Percentiles rank a stretch among this genome's conserved stretches.
Conservation (phyloP, 1,284 basidiomycete genomes). For the Anthracocystis panici-leucophaei region DNA sequence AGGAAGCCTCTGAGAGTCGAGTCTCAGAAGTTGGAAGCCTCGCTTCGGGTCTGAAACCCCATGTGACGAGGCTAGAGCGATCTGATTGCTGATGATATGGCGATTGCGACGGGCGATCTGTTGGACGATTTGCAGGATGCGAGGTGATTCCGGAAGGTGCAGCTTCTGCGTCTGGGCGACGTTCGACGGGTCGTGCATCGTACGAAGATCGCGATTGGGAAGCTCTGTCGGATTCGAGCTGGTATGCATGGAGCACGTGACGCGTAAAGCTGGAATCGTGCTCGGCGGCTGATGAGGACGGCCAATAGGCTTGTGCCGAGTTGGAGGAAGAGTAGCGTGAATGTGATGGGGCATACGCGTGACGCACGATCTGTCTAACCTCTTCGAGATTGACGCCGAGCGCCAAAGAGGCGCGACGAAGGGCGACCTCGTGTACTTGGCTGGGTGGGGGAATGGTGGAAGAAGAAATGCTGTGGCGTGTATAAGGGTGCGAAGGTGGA, state of each 20-base stretch:
- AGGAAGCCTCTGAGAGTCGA: constrained; percentile 1
- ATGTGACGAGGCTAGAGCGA: constrained; percentile 6
- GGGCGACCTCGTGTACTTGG: constrained; percentile 22
- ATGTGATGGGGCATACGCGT: constrained; percentile 14
- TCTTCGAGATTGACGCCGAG: constrained; percentile 29
- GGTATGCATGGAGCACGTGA: constrained; percentile 32
- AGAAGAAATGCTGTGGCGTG: constrained; percentile 27
- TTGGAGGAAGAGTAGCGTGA: constrained; percentile 6
- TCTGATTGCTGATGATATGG: constrained; percentile 7
- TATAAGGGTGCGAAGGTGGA: constrained; percentile 1
- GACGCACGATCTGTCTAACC: constrained; percentile 30
- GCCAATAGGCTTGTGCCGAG: constrained; percentile 6
- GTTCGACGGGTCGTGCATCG: constrained; percentile 3
- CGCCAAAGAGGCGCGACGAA: constrained; percentile 31
- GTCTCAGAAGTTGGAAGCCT: constrained; percentile 6
- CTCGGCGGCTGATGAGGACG: not conserved
- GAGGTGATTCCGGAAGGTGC: constrained; percentile 14
- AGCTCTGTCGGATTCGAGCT: constrained; percentile 19
- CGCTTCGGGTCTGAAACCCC: constrained; percentile 11
- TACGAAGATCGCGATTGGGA: constrained; percentile 9
- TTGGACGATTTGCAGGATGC: not conserved
- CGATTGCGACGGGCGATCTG: not conserved
- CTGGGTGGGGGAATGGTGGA: not conserved
- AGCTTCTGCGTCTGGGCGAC: not conserved
- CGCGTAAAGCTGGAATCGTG: constrained; percentile 18